Base-by-base conservation (phyloP, 768 basidiomycete species). In the Scleroderma bovista region DNA sequence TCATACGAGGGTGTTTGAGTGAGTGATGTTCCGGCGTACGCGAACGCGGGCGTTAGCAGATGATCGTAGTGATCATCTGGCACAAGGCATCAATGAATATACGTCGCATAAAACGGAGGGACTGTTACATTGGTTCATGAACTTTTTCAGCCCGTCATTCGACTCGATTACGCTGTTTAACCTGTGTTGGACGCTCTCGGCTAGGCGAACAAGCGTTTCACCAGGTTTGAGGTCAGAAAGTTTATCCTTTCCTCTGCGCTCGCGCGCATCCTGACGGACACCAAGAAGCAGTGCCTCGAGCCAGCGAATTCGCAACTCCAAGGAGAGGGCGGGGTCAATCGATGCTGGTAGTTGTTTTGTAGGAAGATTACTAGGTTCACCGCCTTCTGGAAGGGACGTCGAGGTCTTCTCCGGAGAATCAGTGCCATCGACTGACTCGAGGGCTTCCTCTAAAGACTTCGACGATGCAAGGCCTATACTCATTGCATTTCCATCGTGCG, bases 111-210 rank as follows among this genome's bases (percentile, higher is more conserved):
- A 20, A 15, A 46, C 9, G 24, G 19, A 71, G 80, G 63, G n/a
- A n/a, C n/a, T n/a, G n/a, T n/a, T 52, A 89, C 89, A 92, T 57
- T 79, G 79, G 19, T 77, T 74, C 70, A 91, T 83, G 65, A 92
- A 93, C 49, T 78, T 77, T 57, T 76, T 80, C 56, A 93, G 70
- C 3, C 81, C 81, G 10, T 90, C 87, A 63, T 86, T 86, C 16
- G 72, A 70, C 47, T 82, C 79, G 8, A 91, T 79, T 38, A 83
- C 71, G 39, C 63, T 66, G 54, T 80, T 71, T 42, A 92, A 59
- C 39, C 74, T 70, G 34, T 69, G 70, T 62, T 87, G 84, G 9
- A 86, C 70, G 49, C 79, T 78, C 57, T 79, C 79, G 3, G 83
- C 78, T 29, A 81, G 72, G 19, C 79, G 74, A 39, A 77, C 60